These are phyloP conservation scores for Penicillium pulvis DNA, from an alignment of 495 filamentous ascomycete genomes.

Conservation along the genomic window DNA sequence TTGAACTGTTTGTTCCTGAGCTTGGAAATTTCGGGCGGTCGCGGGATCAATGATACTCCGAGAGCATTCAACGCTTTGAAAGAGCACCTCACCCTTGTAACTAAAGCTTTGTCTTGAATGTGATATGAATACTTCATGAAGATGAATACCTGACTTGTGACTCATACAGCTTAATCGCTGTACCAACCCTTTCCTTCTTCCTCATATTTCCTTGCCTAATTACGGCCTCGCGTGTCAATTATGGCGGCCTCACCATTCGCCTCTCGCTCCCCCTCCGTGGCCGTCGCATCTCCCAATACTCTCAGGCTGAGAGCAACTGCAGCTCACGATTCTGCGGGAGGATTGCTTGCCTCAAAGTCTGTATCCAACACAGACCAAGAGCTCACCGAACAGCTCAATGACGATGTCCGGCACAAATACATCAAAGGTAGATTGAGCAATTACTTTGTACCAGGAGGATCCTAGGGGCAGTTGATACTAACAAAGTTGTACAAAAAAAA, in stretches of 20 bases:
- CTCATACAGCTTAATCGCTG: constrained; percentile 2
- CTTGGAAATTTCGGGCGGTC: constrained; percentile 37
- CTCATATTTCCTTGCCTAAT: not conserved
- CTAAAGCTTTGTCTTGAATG: not conserved
- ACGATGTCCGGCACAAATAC: constrained; percentile 82
- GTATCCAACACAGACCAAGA: constrained; percentile 49
- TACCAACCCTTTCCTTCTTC: not conserved
- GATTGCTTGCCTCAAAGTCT: constrained; percentile 15
- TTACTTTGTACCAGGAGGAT: not conserved
- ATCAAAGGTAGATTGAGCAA: constrained; percentile 65
- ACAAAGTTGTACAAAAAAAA: not conserved
- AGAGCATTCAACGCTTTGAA: not conserved
- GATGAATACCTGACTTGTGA: not conserved
- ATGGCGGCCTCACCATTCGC: constrained; percentile 52
- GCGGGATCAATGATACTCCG: constrained; percentile 45
- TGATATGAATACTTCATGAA: not conserved
- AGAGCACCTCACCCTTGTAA: not conserved
- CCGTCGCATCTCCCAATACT: constrained; percentile 35
- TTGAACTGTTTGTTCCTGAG: constrained; percentile 11
- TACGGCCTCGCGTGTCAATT: not conserved
- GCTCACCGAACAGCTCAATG: constrained; percentile 84
- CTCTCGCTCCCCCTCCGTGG: constrained; percentile 36
- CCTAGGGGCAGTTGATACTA: not conserved
- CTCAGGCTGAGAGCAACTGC: constrained; percentile 41
- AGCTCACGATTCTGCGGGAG: constrained; percentile 28